Base-by-base conservation (phyloP, 805 yeast species). In the Clavispora vitiphila region DNA sequence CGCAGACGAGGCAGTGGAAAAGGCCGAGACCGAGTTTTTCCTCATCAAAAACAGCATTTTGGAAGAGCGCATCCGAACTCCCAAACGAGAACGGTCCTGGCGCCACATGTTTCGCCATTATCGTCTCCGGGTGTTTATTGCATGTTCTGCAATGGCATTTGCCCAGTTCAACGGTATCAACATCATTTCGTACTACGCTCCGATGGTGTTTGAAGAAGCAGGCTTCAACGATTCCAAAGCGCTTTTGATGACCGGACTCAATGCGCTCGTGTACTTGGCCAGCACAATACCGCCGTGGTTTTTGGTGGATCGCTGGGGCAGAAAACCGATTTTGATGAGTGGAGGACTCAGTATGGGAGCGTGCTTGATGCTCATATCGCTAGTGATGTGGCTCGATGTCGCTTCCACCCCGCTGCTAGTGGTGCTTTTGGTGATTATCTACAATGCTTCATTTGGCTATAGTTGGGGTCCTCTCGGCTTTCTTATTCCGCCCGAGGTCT, bases 171-270 rank as follows among this genome's bases (percentile, higher is more conserved):
- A 70, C 43, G 84, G 84, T 18, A 78, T 78, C 49, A 79, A 79
- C 52, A 67, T 78, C 40, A 74, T 79, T 31, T 69, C 78, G 1
- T 78, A 77, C 53, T 79, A 78, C 48, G 81, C 83, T 0, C 80
- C 81, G 4, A 65, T 75, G 54, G 76, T 78, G 37, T 77, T 74
- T 49, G 71, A 69, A 43, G 58, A 65, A 24, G 75, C 75, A 1
- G 75, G 75, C 8, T 69, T 69, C 54, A 67, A 58, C 45, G 63
- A 69, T 46, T 57, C 69, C 29, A 58, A 63, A 39, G 74, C 74
- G 1, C 54, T 70, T 30, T 49, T 70, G 18, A 68, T 70, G 73
- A 69, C 75, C 3, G 75, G 74, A 8, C 56, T 70, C 40, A 69
- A 69, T 41, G 64, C 66, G 11, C 42, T 67, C 20, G 64, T 70